Evolutionary conservation across 2,329 filamentous ascomycete species (phyloP).

Genomic region (Clarireedia paspali): DNA sequence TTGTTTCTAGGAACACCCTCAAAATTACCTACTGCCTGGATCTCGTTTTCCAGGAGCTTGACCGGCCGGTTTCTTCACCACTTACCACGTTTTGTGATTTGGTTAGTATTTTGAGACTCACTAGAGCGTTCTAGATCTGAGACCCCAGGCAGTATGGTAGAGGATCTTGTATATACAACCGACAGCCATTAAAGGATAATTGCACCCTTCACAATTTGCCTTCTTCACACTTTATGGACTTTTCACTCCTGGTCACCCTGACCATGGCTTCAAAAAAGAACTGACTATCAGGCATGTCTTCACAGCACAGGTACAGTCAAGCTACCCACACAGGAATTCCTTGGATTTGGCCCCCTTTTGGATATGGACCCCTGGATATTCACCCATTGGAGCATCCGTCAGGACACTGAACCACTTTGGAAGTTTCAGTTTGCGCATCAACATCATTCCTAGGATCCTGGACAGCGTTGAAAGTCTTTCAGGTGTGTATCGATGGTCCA

Average conservation of each 20-base stretch:
- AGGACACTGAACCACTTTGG: not conserved
- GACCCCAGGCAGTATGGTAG: conserved; percentile 20
- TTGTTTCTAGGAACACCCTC: conserved; percentile 22
- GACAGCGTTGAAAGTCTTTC: not conserved
- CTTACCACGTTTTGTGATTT: conserved; percentile 9
- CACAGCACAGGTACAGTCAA: conserved; percentile 9
- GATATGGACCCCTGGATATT: conserved; percentile 1
- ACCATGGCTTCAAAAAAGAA: conserved; percentile 7
- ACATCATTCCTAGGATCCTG: not conserved
- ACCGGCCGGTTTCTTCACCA: conserved; percentile 11
- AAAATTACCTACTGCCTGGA: conserved; percentile 27
- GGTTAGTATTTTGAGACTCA: conserved; percentile 21
- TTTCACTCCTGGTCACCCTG: conserved; percentile 7
- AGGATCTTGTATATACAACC: conserved; percentile 20
- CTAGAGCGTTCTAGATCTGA: conserved; percentile 13
- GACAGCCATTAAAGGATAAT: conserved; percentile 14
- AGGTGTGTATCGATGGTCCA: conserved; percentile 6
- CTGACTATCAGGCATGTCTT: conserved; percentile 2
- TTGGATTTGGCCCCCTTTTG: conserved; percentile 1
- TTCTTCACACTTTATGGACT: not conserved
- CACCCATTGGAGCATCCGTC: not conserved
- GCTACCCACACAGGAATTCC: conserved; percentile 3
- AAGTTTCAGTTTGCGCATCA: too few relatives aligned
- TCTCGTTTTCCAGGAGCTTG: conserved; percentile 17
- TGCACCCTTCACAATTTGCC: conserved; percentile 9